phyloP scores from a whole-genome alignment of 371 early-diverging fungal genomes.

The Haplosporangium sp. region DNA sequence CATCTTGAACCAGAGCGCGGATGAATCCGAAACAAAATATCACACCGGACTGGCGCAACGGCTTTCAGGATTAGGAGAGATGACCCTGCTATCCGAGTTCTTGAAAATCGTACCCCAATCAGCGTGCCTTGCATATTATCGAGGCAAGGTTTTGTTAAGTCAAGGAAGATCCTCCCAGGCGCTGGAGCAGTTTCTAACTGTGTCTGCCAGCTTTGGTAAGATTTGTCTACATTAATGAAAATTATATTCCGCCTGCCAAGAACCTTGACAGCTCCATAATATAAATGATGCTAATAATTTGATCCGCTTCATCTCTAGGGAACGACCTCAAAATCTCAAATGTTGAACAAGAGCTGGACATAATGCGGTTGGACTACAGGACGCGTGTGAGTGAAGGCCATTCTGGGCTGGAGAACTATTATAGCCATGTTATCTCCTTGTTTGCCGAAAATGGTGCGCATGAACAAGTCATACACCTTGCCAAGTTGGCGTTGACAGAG shows the following conservation, averaged over 20 bases:
- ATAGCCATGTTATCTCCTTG: conserved; percentile 22
- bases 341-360: conserved; percentile 47
- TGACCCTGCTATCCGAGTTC: conserved; percentile 26
- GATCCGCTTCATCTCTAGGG: conserved; percentile 12
- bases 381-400: conserved; percentile 21
- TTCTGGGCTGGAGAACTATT: conserved; percentile 43
- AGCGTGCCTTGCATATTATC: conserved; percentile 39
- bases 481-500: conserved; percentile 28
- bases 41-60: conserved; percentile 42
- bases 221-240: background rate
- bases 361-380: conserved; percentile 41
- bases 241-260: background rate
- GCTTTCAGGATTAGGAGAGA: conserved; percentile 35
- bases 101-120: conserved; percentile 33
- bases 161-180: conserved; percentile 29
- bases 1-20: conserved; percentile 11
- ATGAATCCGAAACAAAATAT: conserved; percentile 14
- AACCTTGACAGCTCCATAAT: background rate
- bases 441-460: conserved; percentile 25
- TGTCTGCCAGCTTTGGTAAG: conserved; percentile 42
- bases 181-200: conserved; percentile 35
- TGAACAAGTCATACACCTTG: conserved; percentile 32
- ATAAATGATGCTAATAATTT: background rate
- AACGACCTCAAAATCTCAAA: conserved; percentile 24
- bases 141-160: conserved; percentile 32